Percentiles rank a stretch among this genome's conserved stretches.
Conservation (phyloP, 169 alveolate genomes). For the Toxoplasma gondii region DNA sequence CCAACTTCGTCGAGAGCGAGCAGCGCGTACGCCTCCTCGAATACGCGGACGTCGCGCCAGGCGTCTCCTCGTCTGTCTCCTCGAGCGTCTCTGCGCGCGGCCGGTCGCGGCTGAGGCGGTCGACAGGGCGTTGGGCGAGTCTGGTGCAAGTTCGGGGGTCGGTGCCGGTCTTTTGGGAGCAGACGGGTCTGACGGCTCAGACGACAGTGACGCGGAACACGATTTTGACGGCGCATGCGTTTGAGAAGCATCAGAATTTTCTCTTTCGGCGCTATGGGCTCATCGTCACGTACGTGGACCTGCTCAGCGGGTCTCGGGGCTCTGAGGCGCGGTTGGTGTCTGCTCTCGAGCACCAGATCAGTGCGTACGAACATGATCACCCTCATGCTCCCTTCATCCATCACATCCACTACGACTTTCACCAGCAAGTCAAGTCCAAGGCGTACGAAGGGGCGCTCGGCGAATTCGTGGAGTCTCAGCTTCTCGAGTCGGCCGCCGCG, state of each 20-base stretch:
- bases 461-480: constrained; percentile 38
- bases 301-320: constrained; percentile 75
- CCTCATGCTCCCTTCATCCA: background rate
- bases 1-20: constrained; percentile 64
- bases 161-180: constrained; percentile 97
- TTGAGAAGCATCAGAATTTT: constrained; percentile 76
- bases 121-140: constrained; percentile 47
- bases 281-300: constrained; percentile 78
- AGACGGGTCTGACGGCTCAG: constrained; percentile 84
- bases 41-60: background rate
- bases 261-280: constrained; percentile 79
- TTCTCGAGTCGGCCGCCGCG: constrained; percentile 19
- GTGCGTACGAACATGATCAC: constrained; percentile 28
- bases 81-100: background rate
- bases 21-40: constrained; percentile 54
- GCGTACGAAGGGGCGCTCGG: constrained; percentile 58
- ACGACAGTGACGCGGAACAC: constrained; percentile 74
- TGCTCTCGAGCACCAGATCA: constrained; percentile 36
- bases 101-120: background rate
- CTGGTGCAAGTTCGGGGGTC: constrained; percentile 90
- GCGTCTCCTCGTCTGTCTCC: background rate
- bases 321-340: constrained; percentile 77
- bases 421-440: constrained; percentile 56
- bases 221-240: constrained; percentile 74
- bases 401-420: constrained; percentile 54